These are phyloP conservation scores for Nicotiana paniculata DNA, from an alignment of 257 asterid species.

Conservation along the genomic window DNA sequence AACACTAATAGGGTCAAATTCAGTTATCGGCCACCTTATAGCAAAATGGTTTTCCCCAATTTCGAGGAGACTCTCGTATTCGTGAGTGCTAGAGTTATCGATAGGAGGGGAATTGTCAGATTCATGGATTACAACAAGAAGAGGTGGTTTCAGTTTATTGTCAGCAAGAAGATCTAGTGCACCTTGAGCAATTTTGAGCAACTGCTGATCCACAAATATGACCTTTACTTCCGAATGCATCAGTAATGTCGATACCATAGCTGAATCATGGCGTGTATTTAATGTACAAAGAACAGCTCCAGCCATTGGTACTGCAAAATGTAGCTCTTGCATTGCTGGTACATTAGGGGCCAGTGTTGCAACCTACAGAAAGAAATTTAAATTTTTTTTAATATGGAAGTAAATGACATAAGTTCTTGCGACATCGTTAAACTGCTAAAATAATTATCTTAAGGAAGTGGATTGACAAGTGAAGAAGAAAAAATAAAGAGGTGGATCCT, in stretches of 20 bases:
- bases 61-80: background rate
- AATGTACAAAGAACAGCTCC: conserved; percentile 1
- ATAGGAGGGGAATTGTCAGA: background rate
- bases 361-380: background rate
- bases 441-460: too few relatives aligned
- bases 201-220: conserved; percentile 2
- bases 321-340: conserved; percentile 10
- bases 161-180: background rate
- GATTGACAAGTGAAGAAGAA: too few relatives aligned
- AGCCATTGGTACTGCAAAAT: conserved; percentile 7
- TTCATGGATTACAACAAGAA: background rate
- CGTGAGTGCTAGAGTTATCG: background rate
- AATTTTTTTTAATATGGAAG: background rate
- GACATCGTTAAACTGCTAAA: too few relatives aligned
- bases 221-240: background rate
- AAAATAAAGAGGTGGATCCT: too few relatives aligned
- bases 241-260: conserved; percentile 5
- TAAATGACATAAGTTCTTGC: background rate
- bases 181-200: background rate
- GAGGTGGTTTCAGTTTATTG: background rate
- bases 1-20: conserved; percentile 5
- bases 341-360: conserved; percentile 6
- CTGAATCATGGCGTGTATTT: conserved; percentile 4
- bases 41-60: background rate
- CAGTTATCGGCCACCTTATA: background rate